Evolutionary conservation across 2,329 filamentous ascomycete species (phyloP).

Genomic region (Paramyrothecium roridum): DNA sequence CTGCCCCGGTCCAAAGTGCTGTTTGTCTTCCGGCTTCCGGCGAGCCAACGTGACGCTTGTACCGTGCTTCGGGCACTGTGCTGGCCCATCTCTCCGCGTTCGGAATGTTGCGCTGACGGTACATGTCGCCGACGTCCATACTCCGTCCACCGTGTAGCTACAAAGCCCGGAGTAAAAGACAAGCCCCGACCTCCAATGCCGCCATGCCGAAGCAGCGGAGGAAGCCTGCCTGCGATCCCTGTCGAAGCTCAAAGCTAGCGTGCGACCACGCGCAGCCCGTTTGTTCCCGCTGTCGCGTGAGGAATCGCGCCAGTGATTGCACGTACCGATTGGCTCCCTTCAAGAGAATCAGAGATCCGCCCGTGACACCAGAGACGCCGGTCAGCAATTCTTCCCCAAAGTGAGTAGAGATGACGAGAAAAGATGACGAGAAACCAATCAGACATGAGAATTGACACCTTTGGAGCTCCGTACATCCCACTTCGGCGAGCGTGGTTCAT

Average conservation of each 20-base stretch:
- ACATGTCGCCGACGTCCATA: too few species aligned
- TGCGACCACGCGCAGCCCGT: slow-evolving; percentile 20
- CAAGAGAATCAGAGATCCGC: background rate
- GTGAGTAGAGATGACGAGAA: background rate
- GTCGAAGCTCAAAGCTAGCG: slow-evolving; percentile 21
- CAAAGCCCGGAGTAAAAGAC: too few species aligned
- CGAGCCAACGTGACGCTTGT: too few species aligned
- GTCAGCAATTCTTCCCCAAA: background rate
- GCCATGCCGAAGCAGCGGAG: background rate
- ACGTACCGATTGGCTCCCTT: background rate
- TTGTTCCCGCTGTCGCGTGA: slow-evolving; percentile 18
- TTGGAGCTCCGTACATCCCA: background rate
- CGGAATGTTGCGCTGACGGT: too few species aligned
- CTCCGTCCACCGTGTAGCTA: too few species aligned
- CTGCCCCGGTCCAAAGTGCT: too few species aligned
- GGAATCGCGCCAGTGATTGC: background rate
- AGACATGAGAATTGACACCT: background rate
- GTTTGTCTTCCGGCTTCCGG: too few species aligned
- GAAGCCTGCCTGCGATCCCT: slow-evolving; percentile 20
- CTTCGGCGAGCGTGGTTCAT: background rate
- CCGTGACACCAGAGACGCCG: background rate
- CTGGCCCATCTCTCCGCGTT: too few species aligned
- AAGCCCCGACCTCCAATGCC: background rate
- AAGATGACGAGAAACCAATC: background rate
- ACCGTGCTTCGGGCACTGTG: too few species aligned